A percentile compares a stretch with the other conserved stretches of the same genome.
These are phyloP conservation scores for Melampsora americana DNA, from an alignment of 1,284 basidiomycete genomes.

Conservation along the genomic window DNA sequence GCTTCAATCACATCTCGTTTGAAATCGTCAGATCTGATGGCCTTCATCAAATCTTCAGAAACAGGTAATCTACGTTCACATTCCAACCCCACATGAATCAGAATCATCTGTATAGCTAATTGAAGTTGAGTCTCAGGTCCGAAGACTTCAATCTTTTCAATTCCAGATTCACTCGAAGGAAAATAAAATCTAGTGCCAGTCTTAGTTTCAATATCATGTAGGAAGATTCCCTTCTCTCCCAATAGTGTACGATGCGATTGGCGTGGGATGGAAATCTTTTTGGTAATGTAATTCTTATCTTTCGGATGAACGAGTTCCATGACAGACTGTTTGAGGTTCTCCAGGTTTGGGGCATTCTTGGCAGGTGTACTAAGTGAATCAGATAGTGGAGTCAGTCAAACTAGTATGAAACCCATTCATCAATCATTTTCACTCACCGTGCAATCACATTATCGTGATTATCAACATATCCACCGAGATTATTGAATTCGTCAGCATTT, in stretches of 20 bases:
- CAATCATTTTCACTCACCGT: conserved; percentile 55
- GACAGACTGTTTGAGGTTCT: conserved; percentile 90
- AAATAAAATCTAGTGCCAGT: conserved; percentile 91
- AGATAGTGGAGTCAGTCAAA: neutral
- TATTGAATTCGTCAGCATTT: conserved; percentile 94
- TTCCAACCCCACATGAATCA: conserved; percentile 94
- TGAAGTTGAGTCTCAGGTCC: conserved; percentile 95
- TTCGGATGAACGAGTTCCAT: conserved; percentile 98
- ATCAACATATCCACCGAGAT: conserved; percentile 89
- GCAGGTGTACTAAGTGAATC: conserved; percentile 66
- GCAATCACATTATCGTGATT: conserved; percentile 99
- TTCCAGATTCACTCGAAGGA: conserved; percentile 90
- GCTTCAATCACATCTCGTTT: conserved; percentile 68
- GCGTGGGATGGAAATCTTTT: conserved; percentile 85
- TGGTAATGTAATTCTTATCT: conserved; percentile 94
- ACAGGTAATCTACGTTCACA: conserved; percentile 89
- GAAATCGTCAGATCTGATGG: conserved; percentile 77
- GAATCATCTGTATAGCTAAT: conserved; percentile 90
- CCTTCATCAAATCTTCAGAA: conserved; percentile 62
- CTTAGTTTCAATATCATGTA: conserved; percentile 93
- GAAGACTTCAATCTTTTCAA: conserved; percentile 85
- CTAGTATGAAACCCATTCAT: conserved; percentile 6
- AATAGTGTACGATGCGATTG: conserved; percentile 90
- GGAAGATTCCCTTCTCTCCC: conserved; percentile 94
- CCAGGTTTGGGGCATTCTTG: conserved; percentile 93